These are phyloP conservation scores for Azolla pinnata DNA, from an alignment of 75 land plant species.

Conservation along the genomic window DNA sequence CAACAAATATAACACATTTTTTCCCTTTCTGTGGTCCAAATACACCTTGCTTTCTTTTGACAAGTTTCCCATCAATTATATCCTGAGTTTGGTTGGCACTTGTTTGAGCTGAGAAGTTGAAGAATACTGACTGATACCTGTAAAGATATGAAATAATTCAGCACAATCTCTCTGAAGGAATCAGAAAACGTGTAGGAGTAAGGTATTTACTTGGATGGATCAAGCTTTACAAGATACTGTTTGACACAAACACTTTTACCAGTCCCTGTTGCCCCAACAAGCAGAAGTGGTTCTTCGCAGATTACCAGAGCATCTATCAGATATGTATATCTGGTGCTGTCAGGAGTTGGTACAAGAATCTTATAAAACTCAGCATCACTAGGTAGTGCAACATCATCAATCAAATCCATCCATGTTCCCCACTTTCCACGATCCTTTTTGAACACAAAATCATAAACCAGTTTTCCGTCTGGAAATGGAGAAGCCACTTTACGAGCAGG, in stretches of 20 bases:
- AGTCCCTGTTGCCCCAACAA: conserved; percentile 32
- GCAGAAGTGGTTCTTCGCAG: conserved; percentile 14
- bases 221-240: conserved; percentile 26
- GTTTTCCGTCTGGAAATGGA: conserved; percentile 25
- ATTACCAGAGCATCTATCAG: conserved; percentile 14
- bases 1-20: conserved; percentile 23
- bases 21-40: conserved; percentile 31
- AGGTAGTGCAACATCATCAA: conserved; percentile 17
- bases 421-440: conserved; percentile 26
- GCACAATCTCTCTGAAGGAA: background rate
- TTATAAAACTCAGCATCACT: conserved; percentile 20
- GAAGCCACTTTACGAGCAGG: conserved; percentile 25
- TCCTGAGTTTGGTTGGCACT: conserved; percentile 30
- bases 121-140: conserved; percentile 32
- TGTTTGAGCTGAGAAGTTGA: conserved; percentile 36
- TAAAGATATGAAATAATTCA: background rate
- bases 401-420: conserved; percentile 25
- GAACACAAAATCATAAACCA: conserved; percentile 26
- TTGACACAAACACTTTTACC: conserved; percentile 28
- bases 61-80: conserved; percentile 24
- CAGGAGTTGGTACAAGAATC: conserved; percentile 27
- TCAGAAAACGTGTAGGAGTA: background rate
- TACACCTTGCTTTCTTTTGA: conserved; percentile 19
- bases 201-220: conserved; percentile 18
- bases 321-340: conserved; percentile 22